Percentiles rank a stretch among this genome's conserved stretches.
Evolutionary conservation across 139 green algal species (phyloP).

Genomic region (Chlamydomonas sp.): DNA sequence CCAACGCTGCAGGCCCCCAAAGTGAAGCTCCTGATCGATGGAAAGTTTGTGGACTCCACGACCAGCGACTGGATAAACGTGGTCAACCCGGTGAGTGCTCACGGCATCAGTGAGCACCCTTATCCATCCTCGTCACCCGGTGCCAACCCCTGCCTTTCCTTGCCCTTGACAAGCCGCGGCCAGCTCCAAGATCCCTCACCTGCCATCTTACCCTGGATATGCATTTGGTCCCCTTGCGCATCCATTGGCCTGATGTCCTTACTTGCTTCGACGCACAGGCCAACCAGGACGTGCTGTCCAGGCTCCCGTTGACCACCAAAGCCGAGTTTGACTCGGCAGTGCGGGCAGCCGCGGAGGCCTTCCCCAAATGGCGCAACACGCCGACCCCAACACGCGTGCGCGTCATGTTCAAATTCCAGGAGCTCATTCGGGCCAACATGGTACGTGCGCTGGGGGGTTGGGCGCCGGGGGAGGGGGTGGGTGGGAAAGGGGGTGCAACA

Average conservation of each 20-base stretch:
- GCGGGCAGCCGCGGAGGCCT: constrained; percentile 79
- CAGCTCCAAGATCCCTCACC: no score
- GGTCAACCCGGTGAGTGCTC: constrained; percentile 75
- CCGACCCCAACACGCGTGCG: constrained; percentile 79
- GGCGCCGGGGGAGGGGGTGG: background rate
- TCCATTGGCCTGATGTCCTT: background rate
- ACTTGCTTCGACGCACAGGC: constrained; percentile 51
- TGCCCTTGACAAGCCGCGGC: no score
- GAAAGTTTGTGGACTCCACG: constrained; percentile 75
- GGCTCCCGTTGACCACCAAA: constrained; percentile 79
- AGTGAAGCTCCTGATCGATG: constrained; percentile 78
- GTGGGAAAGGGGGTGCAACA: no score
- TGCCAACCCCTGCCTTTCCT: no score
- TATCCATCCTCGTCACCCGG: no score
- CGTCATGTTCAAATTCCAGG: constrained; percentile 92
- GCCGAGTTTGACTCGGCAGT: constrained; percentile 93
- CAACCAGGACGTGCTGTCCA: constrained; percentile 89
- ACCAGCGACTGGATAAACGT: constrained; percentile 79
- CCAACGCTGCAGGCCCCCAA: constrained; percentile 21
- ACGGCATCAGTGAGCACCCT: no score
- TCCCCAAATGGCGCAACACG: constrained; percentile 82
- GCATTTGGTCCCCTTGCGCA: no score
- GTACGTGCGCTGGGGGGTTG: constrained; percentile 32
- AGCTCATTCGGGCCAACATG: constrained; percentile 91
- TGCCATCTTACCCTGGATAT: no score